Base-by-base conservation (phyloP, 1,284 basidiomycete genomes). In the Ganoderma lucidum region DNA sequence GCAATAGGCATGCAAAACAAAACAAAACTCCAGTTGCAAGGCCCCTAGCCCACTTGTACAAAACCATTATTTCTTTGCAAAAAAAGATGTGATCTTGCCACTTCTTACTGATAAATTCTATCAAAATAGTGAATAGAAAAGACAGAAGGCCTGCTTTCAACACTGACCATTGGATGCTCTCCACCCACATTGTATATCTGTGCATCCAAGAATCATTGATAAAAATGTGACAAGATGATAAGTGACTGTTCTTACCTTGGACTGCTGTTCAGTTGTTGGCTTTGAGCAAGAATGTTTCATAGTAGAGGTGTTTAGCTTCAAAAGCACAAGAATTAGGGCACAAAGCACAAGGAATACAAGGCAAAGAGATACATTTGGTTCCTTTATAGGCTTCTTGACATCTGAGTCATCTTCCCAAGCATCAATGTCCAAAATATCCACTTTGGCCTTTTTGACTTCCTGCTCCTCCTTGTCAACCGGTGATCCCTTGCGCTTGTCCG, bases 81-180 rank as follows among this genome's bases (percentile, higher is more conserved):
- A 78, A 70, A 78, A 78, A 12, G 75, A 67, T 1, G 77, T 79
- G 56, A 78, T 79, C 67, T 79, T 77, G 28, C 63, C 44, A 0
- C 73, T 71, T 32, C 73, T 65, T 0, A 62, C 62, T 42, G 63
- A 62, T 23, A 9, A 28, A 28, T 9, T 37, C 53, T 55, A 15
- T 55, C 15, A 32, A 55, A 55, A 55, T 19, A 55, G 6, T 55
- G 17, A 5, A 19, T 14, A 14, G 17, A 15, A 55, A 32, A 8
- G 12, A 32, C 30, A 32, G 14, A 17, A 32, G 30, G 10, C 23
- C 10, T 30, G 30, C 15, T 4, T 30, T 23, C 9, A 28, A 9
- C 17, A 17, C 42, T 44, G 3, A 51, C 48, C 48, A 23, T 51
- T 9, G n/a, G 3, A 23, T 9, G 23, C n/a, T 51, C 23, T n/a